Evolutionary conservation across 1,284 basidiomycete genomes (phyloP).

Genomic region (Porodaedalea pini): DNA sequence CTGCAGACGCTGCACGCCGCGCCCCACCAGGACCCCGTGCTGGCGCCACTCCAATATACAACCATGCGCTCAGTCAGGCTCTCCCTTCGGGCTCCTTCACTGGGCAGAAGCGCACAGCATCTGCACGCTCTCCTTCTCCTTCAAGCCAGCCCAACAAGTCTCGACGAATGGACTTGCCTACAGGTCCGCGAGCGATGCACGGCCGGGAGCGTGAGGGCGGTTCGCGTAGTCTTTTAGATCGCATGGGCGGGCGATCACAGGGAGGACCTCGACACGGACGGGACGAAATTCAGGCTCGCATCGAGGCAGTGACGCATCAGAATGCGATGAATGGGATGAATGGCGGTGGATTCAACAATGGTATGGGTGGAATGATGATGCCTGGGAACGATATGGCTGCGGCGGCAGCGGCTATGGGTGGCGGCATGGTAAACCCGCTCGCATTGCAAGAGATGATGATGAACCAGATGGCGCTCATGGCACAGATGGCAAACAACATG

Average conservation of each 20-base stretch:
- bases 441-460: slow-evolving; percentile 82
- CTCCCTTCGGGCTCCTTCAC: slow-evolving; percentile 69
- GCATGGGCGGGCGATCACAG: slow-evolving; percentile 51
- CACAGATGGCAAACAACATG: slow-evolving; percentile 73
- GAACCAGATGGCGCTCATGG: slow-evolving; percentile 83
- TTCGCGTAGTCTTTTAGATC: slow-evolving; percentile 65
- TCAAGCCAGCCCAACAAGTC: slow-evolving; percentile 50
- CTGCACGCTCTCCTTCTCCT: slow-evolving; percentile 50
- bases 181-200: slow-evolving; percentile 77
- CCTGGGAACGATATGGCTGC: slow-evolving; percentile 46
- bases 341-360: slow-evolving; percentile 33
- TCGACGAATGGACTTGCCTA: slow-evolving; percentile 44
- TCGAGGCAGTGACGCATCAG: slow-evolving; percentile 65
- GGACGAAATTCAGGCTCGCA: slow-evolving; percentile 74
- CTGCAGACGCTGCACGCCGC: slow-evolving; percentile 7
- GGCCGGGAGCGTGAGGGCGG: slow-evolving; percentile 31
- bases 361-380: slow-evolving; percentile 48
- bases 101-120: slow-evolving; percentile 39
- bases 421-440: slow-evolving; percentile 56
- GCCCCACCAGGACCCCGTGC: slow-evolving; percentile 8
- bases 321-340: slow-evolving; percentile 42
- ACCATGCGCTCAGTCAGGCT: slow-evolving; percentile 49
- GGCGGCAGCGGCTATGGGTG: slow-evolving; percentile 31
- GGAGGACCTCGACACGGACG: slow-evolving; percentile 39
- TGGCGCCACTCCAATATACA: slow-evolving; percentile 24